Evolutionary conservation across 23 red algal genomes (phyloP), one percentile per base, ranked within the genome.

Genomic region (Gracilariopsis chorda): DNA sequence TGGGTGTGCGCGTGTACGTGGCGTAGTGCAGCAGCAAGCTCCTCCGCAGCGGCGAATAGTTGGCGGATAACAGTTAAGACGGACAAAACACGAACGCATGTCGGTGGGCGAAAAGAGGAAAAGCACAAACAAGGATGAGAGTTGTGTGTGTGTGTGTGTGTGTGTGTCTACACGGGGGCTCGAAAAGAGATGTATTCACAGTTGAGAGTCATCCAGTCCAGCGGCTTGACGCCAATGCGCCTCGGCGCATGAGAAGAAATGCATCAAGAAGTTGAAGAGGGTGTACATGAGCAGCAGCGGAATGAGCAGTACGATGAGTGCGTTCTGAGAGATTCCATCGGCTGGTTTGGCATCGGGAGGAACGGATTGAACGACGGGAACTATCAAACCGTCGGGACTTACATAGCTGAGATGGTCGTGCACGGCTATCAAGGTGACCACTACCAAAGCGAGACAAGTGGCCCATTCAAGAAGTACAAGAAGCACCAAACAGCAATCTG

Each of bases 201-300:
- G 41, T 16, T 82, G 52, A 28, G 44, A 87, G 72, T 87, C 82
- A 32, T 53, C 82, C 35, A 87, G 58, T 52, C 82, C 65, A 46
- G 44, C 27, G 3, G 47, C 27, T 27, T 34, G 47, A 44, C 82
- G 56, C 45, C 60, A 70, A 27, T 45, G 44, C 33, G 62, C 82
- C 82, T 87, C 55, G 17, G 48, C 51, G 28, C 82, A 87, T 43
- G 60, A 70, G 61, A 72, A 87, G 65, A 67, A 74, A 51, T 87
- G 82, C 4, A 87, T 45, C 7, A 87, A 27, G 72, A 70, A 87
- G 64, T 87, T 87, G 64, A 87, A 87, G 10, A 87, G 82, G 1
- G 62, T 72, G 48, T 87, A 87, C 82, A 87, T 87, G 61, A 87
- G 64, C 5, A 87, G 61, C 40, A 87, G 33, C 7, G 82, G 82